Evolutionary conservation across 2,329 filamentous ascomycete species (phyloP).

Genomic region (Aspergillus sp.): DNA sequence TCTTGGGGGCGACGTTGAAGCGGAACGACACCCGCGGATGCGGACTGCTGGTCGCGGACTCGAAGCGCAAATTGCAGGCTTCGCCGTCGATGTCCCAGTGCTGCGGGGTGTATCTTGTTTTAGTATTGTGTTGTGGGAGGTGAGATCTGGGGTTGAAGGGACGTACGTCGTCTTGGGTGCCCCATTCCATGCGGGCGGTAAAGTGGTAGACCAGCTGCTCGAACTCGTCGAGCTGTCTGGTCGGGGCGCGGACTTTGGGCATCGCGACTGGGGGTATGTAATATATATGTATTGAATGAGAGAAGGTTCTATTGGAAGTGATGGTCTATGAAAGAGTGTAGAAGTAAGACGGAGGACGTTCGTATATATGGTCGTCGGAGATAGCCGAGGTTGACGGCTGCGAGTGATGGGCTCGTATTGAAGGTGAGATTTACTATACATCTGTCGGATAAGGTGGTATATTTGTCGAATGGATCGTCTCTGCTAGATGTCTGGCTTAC

Average conservation of each 20-base stretch:
- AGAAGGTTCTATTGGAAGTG: background rate
- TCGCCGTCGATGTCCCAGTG: conserved; percentile 30
- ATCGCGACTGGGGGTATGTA: background rate
- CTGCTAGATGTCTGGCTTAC: too few species aligned
- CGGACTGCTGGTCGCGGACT: conserved; percentile 36
- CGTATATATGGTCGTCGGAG: background rate
- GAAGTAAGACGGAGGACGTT: background rate
- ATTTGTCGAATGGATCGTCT: too few species aligned
- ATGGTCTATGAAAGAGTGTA: background rate
- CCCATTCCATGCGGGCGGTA: conserved; percentile 19
- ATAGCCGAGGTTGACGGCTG: conserved; percentile 12
- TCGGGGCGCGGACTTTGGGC: conserved; percentile 16
- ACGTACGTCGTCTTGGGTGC: conserved; percentile 17
- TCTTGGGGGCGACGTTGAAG: conserved; percentile 71
- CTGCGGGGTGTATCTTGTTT: conserved; percentile 17
- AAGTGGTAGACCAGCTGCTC: conserved; percentile 30
- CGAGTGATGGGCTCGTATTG: background rate
- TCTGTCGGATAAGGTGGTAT: too few species aligned
- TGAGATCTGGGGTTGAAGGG: background rate
- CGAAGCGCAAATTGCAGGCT: conserved; percentile 34
- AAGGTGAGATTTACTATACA: background rate
- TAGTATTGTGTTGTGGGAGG: background rate
- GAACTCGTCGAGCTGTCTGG: conserved; percentile 30
- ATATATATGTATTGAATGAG: background rate
- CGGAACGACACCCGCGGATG: conserved; percentile 34